phyloP scores from a whole-genome alignment of 139 green algal genomes.

The Chlamydomonas schloesseri region DNA sequence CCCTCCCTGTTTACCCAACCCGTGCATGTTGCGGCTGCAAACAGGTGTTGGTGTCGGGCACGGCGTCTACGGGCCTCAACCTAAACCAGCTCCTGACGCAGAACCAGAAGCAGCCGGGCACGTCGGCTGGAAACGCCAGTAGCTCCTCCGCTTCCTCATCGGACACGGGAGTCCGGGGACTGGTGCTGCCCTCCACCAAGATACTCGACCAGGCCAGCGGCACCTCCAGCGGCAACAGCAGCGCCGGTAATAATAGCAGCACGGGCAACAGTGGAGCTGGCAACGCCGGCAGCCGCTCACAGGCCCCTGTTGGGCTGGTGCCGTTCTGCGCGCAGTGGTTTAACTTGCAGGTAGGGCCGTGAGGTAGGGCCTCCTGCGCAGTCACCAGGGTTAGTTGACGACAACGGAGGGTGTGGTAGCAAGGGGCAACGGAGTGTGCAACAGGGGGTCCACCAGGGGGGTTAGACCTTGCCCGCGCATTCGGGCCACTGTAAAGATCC shows the following conservation, averaged over 20 bases:
- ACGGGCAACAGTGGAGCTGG: background rate
- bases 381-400: no score
- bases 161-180: no score
- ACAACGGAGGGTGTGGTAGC: no score
- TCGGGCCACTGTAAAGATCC: no score
- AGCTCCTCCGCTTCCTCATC: background rate
- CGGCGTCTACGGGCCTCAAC: conserved; percentile 4
- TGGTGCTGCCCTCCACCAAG: no score
- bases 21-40: no score
- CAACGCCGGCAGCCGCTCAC: background rate
- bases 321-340: conserved; percentile 52
- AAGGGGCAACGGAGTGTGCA: no score
- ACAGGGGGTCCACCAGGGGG: no score
- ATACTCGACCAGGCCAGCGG: background rate
- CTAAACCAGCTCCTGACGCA: background rate
- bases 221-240: background rate
- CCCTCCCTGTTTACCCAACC: no score
- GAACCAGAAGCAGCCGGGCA: background rate
- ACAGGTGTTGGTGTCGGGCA: conserved; percentile 6
- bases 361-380: no score
- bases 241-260: background rate
- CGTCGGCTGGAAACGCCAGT: background rate
- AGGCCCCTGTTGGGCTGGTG: background rate
- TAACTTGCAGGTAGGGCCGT: conserved; percentile 17
- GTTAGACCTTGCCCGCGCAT: background rate